Conservation (phyloP, 164 flowering plant genomes). For the Chloranthus sessilifolius region DNA sequence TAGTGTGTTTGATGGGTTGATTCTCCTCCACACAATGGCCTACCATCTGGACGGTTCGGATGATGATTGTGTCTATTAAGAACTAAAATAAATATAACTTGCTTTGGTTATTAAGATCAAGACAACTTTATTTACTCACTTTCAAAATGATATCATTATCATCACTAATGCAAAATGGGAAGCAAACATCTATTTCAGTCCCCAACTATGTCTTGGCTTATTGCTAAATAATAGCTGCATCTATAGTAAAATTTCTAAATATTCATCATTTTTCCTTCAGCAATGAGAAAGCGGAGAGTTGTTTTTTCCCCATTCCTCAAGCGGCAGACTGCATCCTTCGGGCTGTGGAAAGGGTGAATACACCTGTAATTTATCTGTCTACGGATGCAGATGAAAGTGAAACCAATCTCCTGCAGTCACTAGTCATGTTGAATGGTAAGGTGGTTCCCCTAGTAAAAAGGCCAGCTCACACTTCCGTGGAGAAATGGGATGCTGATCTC, state of each 20-base stretch:
- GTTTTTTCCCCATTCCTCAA: constrained; percentile 96
- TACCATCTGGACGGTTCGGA: too few relatives aligned
- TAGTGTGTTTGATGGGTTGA: too few relatives aligned
- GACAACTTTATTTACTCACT: too few relatives aligned
- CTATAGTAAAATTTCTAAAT: not conserved
- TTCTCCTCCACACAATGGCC: too few relatives aligned
- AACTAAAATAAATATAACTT: too few relatives aligned
- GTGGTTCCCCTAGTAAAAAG: constrained; percentile 77
- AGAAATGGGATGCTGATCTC: constrained; percentile 96
- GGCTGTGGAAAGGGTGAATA: constrained; percentile 62
- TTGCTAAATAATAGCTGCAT: too few relatives aligned
- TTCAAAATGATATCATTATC: too few relatives aligned
- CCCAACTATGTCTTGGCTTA: too few relatives aligned
- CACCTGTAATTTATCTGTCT: constrained; percentile 92
- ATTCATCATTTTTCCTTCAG: constrained; percentile 32
- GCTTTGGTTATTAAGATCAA: too few relatives aligned
- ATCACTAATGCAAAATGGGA: too few relatives aligned
- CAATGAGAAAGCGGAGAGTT: constrained; percentile 81
- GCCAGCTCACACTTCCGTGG: constrained; percentile 76
- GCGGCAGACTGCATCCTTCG: constrained; percentile 86
- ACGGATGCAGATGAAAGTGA: constrained; percentile 99
- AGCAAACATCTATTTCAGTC: too few relatives aligned
- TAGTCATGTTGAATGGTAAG: constrained; percentile 61
- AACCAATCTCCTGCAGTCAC: constrained; percentile 77
- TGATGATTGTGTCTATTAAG: too few relatives aligned